Percentiles rank a stretch among this genome's conserved stretches.
Conservation (phyloP, 176 grass and related monocot genomes). For the Echinochloa phyllopogon region DNA sequence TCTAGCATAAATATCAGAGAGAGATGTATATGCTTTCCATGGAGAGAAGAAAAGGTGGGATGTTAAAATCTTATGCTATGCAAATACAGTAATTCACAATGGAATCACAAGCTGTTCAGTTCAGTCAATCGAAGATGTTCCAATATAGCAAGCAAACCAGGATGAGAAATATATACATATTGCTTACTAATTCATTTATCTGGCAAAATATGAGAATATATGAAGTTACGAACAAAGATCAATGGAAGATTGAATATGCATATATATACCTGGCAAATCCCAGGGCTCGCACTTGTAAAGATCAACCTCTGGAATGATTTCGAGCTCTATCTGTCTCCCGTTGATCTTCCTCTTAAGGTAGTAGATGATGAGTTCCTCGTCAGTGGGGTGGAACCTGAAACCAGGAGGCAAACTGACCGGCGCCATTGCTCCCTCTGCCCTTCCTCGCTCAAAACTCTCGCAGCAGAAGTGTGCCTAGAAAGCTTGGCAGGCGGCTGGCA, state of each 20-base stretch:
- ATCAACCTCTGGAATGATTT: conserved; percentile 95
- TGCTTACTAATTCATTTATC: background rate
- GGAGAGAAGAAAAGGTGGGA: conserved; percentile 26
- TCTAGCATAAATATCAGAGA: conserved; percentile 36
- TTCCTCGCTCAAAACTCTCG: conserved; percentile 39
- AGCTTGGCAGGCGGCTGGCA: conserved; percentile 34
- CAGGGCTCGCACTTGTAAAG: conserved; percentile 98
- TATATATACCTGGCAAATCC: conserved; percentile 80
- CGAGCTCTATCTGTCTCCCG: conserved; percentile 81
- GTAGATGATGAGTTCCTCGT: conserved; percentile 92
- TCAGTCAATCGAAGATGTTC: background rate
- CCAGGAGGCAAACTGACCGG: conserved; percentile 89
- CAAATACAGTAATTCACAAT: conserved; percentile 1
- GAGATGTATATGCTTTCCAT: conserved; percentile 39
- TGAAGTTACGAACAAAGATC: conserved; percentile 6
- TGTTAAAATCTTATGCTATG: conserved; percentile 5
- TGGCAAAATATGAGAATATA: too few relatives aligned
- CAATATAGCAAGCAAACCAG: background rate
- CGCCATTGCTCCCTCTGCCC: conserved; percentile 59
- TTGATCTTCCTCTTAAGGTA: conserved; percentile 97
- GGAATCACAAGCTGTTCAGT: conserved; percentile 10
- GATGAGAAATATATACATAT: conserved; percentile 7
- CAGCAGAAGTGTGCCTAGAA: conserved; percentile 28
- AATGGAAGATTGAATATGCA: conserved; percentile 12
- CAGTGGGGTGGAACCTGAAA: conserved; percentile 93